These are phyloP conservation scores for Pachysandra terminalis DNA, from an alignment of 164 flowering plant genomes.

Conservation along the genomic window DNA sequence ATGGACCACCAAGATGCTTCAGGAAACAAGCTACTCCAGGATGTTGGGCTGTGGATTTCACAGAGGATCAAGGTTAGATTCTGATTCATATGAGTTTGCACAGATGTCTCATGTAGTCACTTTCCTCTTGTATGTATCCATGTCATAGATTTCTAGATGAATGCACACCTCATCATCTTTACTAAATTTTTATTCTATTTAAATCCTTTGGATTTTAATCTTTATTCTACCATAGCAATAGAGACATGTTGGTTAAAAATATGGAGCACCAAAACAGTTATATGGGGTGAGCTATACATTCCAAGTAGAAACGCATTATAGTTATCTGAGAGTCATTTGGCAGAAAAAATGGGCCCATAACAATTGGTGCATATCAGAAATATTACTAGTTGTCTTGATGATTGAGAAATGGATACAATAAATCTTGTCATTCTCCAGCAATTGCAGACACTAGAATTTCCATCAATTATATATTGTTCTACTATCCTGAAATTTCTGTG, in stretches of 20 bases:
- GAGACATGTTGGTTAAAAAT: neutral
- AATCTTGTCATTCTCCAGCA: neutral
- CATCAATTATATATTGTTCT: neutral
- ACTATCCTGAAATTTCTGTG: neutral
- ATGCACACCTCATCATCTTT: neutral
- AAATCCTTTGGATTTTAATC: neutral
- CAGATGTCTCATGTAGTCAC: neutral
- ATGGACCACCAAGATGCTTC: conserved; percentile 63
- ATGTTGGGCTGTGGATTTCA: conserved; percentile 90
- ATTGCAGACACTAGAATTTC: neutral
- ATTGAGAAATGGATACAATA: neutral
- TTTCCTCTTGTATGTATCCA: neutral
- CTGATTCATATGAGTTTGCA: neutral
- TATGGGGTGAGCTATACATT: neutral
- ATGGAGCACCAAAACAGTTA: neutral
- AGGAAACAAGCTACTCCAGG: conserved; percentile 81
- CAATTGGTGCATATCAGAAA: neutral
- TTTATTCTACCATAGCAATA: neutral
- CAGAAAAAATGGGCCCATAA: neutral
- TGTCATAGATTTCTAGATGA: neutral
- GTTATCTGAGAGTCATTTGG: neutral
- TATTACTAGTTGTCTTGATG: neutral
- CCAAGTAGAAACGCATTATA: no score
- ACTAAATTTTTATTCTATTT: no score
- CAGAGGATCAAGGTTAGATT: conserved; percentile 63